Evolutionary conservation across 2,329 filamentous ascomycete genomes (phyloP).

Genomic region (Ascochyta rabiei): DNA sequence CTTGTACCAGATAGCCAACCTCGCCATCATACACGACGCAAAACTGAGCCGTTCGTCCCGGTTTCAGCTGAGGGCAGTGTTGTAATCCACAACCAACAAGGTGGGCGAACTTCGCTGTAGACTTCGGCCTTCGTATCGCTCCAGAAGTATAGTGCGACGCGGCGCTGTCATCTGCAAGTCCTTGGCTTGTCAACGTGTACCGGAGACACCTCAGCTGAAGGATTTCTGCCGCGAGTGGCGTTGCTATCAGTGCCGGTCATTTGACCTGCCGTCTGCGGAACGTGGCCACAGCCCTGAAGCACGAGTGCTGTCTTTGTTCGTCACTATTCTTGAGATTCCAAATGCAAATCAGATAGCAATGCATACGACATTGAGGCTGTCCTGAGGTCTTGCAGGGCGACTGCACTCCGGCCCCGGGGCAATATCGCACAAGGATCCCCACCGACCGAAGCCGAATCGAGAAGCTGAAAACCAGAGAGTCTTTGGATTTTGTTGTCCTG

Average conservation of each 20-base stretch:
- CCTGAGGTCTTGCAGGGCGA: background rate
- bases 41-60: background rate
- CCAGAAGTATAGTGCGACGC: background rate
- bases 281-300: background rate
- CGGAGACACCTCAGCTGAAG: background rate
- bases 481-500: background rate
- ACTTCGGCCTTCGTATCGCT: background rate
- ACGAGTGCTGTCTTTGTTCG: background rate
- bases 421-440: constrained; percentile 3
- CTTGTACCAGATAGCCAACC: background rate
- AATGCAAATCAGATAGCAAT: background rate
- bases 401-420: background rate
- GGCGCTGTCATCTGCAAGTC: background rate
- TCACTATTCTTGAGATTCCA: background rate
- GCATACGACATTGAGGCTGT: background rate
- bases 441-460: background rate
- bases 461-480: too few species aligned
- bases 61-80: background rate
- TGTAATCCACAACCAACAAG: background rate
- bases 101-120: background rate
- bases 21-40: background rate
- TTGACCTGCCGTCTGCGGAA: background rate
- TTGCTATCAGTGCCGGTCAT: background rate
- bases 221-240: background rate
- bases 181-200: background rate